phyloP scores from a whole-genome alignment of 2,329 filamentous ascomycete species.

The Catunica adiposa region DNA sequence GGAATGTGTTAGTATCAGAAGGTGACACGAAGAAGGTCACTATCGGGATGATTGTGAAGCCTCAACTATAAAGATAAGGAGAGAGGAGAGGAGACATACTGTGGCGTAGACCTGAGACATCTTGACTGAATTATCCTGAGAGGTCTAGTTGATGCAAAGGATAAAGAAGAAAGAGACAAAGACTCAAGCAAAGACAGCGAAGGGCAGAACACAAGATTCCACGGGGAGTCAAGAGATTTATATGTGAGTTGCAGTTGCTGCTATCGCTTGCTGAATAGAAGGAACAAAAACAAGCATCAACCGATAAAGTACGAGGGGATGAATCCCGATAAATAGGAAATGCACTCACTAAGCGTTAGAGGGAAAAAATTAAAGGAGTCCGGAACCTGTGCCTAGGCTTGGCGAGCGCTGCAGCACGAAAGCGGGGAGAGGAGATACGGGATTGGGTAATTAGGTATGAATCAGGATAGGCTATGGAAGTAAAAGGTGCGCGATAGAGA shows the following conservation, averaged over 20 bases:
- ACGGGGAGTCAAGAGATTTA: not conserved
- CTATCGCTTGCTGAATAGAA: not conserved
- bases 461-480: not conserved
- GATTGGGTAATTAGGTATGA: not conserved
- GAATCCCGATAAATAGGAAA: not conserved
- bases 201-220: not conserved
- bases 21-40: not conserved
- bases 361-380: not conserved
- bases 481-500: not conserved
- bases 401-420: not conserved
- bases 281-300: not conserved
- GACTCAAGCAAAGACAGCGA: slow-evolving; percentile 1
- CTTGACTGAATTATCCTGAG: slow-evolving; percentile 1
- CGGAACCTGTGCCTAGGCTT: not conserved
- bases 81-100: slow-evolving; percentile 8
- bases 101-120: slow-evolving; percentile 11
- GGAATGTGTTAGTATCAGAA: not conserved
- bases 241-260: not conserved
- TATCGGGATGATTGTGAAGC: too few species aligned
- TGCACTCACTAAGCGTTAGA: not conserved
- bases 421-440: not conserved
- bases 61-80: not conserved
- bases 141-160: slow-evolving; percentile 5
- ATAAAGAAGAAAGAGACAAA: slow-evolving; percentile 12
- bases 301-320: not conserved